phyloP scores from a whole-genome alignment of 768 basidiomycete genomes.

The Basidioascus undulatus region DNA sequence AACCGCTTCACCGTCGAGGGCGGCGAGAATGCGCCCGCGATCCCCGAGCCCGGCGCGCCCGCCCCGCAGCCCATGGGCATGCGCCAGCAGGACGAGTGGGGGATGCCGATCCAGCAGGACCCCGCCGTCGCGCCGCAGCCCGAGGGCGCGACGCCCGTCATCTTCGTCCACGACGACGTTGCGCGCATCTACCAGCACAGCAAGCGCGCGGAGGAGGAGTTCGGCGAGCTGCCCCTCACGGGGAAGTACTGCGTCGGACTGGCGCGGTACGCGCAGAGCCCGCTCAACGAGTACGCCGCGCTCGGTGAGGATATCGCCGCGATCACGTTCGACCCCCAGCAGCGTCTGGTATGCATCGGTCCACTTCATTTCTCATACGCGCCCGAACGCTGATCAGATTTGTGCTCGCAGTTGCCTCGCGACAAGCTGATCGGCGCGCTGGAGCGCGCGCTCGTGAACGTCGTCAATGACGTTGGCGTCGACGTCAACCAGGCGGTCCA shows the following conservation, averaged over 20 bases:
- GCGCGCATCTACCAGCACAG: constrained; percentile 86
- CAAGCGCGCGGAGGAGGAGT: constrained; percentile 59
- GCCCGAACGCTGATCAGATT: not conserved
- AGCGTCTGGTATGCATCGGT: constrained; percentile 45
- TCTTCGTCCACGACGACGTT: constrained; percentile 71
- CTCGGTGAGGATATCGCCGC: constrained; percentile 62
- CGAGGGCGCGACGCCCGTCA: no score
- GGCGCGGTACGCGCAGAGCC: constrained; percentile 78
- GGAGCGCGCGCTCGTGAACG: constrained; percentile 70
- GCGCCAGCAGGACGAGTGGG: no score
- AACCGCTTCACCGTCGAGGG: not conserved
- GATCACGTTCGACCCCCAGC: constrained; percentile 63
- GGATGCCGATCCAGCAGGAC: no score
- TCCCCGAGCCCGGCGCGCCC: no score
- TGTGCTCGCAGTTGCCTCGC: constrained; percentile 37
- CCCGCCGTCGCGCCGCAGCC: no score
- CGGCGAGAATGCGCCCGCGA: constrained; percentile 1
- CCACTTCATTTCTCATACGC: no score
- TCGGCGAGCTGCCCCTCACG: constrained; percentile 44
- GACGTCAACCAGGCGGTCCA: constrained; percentile 84
- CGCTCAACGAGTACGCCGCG: constrained; percentile 80
- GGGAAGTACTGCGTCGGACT: constrained; percentile 84
- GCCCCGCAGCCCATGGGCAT: no score
- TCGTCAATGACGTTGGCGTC: constrained; percentile 77
- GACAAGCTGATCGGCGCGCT: constrained; percentile 62